A percentile compares a stretch with the other conserved stretches of the same genome.
Evolutionary conservation across 176 grass and related monocot species (phyloP).

Genomic region (Aegilops longissima): DNA sequence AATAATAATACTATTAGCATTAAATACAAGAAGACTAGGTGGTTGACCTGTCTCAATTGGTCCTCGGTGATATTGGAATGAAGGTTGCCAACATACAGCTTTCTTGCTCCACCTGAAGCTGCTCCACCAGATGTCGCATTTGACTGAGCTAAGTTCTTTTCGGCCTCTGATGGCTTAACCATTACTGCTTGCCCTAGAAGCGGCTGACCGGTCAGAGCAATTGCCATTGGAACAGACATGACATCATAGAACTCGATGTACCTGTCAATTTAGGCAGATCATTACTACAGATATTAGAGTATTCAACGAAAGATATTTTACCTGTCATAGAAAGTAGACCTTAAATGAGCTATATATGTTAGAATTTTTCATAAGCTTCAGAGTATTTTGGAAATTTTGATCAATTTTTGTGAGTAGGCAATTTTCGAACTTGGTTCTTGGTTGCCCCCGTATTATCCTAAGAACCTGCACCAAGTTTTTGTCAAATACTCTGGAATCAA

Average conservation of each 20-base stretch:
- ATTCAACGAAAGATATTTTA: slow-evolving; percentile 20
- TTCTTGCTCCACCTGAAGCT: slow-evolving; percentile 84
- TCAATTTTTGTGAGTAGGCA: slow-evolving; percentile 41
- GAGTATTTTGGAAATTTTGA: slow-evolving; percentile 35
- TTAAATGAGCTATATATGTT: slow-evolving; percentile 67
- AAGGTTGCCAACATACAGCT: slow-evolving; percentile 98
- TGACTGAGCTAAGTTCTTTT: slow-evolving; percentile 95
- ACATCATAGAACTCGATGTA: slow-evolving; percentile 99
- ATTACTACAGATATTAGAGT: slow-evolving; percentile 26
- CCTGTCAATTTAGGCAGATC: slow-evolving; percentile 49
- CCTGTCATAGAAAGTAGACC: slow-evolving; percentile 20
- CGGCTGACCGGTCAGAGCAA: slow-evolving; percentile 77
- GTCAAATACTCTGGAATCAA: slow-evolving; percentile 59
- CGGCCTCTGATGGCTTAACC: slow-evolving; percentile 98
- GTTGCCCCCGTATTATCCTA: slow-evolving; percentile 50
- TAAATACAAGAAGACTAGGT: slow-evolving; percentile 7
- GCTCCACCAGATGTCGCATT: slow-evolving; percentile 56
- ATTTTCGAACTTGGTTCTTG: slow-evolving; percentile 51
- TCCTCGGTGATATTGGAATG: slow-evolving; percentile 91
- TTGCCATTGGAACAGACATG: slow-evolving; percentile 99
- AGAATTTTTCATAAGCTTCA: slow-evolving; percentile 40
- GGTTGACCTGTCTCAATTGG: slow-evolving; percentile 81
- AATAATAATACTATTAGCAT: neutral
- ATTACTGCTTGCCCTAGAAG: slow-evolving; percentile 90
- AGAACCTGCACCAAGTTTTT: slow-evolving; percentile 60